Base-by-base conservation (phyloP, 306 rosid species). In the Dalbergia oliveri region DNA sequence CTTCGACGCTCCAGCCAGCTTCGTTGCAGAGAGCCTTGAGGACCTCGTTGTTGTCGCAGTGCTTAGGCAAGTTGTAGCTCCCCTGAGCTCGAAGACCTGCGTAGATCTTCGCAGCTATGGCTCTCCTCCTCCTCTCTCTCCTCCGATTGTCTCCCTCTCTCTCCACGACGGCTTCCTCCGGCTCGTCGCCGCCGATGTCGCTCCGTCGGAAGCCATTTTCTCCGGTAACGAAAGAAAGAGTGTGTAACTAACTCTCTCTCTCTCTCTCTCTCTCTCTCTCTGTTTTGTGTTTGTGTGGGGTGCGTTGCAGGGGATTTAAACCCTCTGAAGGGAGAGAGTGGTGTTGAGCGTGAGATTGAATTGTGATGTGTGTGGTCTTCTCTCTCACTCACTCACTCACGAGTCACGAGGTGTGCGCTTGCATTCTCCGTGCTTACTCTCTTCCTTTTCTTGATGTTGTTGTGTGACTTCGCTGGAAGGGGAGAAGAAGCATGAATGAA, bases 1-100 rank as follows among this genome's bases (percentile, higher is more conserved):
- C 92, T 79, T 94, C 97, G 5, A 94, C 97, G 11, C 83, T 79
- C 98, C 98, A 94, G 56, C 98, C 98, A 39, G 98, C 98, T 82
- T 92, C 92, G 1, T 43, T 56, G 51, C 98, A 94, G 12, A 94
- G 97, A 56, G 97, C 97, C 72, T 92, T 92, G 54, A 92, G 74
- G 47, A 94, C 97, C 82, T 92, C 97, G 84, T 92, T 92, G 78
- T 90, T 94, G 56, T 92, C 98, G 33, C 97, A 89, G 73, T 94
- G 97, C 73, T 92, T 94, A 10, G 98, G 94, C 84, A 94, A 77
- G 66, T 91, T 91, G 84, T 66, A 94, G 88, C 82, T 91, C 9
- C 98, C 97, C 79, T 88, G 92, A 79, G 97, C 87, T 83, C 98
- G 86, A 44, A 94, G 94, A 3, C 98, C 97, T 0, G 86, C 0